phyloP scores from a whole-genome alignment of 306 rosid species.

The Quercus agrifolia region DNA sequence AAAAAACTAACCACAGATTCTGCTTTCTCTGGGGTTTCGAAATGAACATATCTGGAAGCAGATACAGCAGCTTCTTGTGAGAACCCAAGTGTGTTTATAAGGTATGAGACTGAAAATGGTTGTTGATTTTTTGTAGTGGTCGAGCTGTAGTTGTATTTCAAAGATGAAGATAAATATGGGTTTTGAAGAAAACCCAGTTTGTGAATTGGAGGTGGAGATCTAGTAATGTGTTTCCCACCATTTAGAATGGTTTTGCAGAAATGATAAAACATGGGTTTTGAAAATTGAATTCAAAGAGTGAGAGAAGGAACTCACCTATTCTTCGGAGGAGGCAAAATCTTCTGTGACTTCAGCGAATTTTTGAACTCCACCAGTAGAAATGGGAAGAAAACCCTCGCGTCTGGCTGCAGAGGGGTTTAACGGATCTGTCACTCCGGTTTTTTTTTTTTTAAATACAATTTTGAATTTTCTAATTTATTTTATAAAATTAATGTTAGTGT shows the following conservation, averaged over 20 bases:
- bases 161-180: not conserved
- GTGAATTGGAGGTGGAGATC: not conserved
- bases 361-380: too few relatives aligned
- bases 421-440: too few relatives aligned
- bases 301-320: not conserved
- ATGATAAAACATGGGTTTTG: slow-evolving; percentile 11
- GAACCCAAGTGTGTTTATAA: slow-evolving; percentile 27
- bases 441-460: too few relatives aligned
- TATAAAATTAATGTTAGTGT: too few relatives aligned
- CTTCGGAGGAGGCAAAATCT: too few relatives aligned
- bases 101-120: slow-evolving; percentile 33
- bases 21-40: slow-evolving; percentile 23
- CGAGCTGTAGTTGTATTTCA: not conserved
- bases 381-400: too few relatives aligned
- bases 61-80: slow-evolving; percentile 35
- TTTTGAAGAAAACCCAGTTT: not conserved
- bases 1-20: slow-evolving; percentile 20
- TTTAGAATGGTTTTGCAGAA: not conserved
- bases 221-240: not conserved
- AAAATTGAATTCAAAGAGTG: not conserved
- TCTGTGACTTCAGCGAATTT: too few relatives aligned
- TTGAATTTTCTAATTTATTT: too few relatives aligned
- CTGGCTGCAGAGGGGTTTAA: too few relatives aligned
- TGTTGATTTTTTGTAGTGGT: slow-evolving; percentile 2
- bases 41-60: slow-evolving; percentile 16